A percentile compares a stretch with the other conserved stretches of the same genome.
Evolutionary conservation across 192 early-diverging fungal genomes (phyloP).

Genomic region (Backusella morwellensis): DNA sequence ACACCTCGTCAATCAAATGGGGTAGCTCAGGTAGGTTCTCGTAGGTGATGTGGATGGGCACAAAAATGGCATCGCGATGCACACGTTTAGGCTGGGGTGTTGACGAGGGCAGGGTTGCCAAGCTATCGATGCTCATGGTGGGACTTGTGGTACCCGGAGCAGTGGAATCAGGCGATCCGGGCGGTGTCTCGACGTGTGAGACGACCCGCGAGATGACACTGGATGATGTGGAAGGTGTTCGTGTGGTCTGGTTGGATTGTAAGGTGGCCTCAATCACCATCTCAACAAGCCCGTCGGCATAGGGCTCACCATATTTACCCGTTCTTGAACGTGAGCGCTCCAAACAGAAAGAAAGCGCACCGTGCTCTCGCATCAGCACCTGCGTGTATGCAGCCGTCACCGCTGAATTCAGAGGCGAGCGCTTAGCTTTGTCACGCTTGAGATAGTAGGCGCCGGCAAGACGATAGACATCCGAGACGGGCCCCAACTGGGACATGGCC

Average conservation of each 20-base stretch:
- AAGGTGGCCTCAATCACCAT: slow-evolving; percentile 38
- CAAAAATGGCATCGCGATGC: slow-evolving; percentile 24
- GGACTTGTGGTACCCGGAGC: slow-evolving; percentile 14
- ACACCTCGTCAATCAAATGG: slow-evolving; percentile 28
- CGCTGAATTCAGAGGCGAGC: slow-evolving; percentile 35
- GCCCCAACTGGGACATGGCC: slow-evolving; percentile 26
- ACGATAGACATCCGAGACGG: slow-evolving; percentile 34
- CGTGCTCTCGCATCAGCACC: slow-evolving; percentile 35
- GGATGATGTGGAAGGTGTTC: not conserved
- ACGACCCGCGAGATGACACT: not conserved
- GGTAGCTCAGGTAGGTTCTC: slow-evolving; percentile 36
- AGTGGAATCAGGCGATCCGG: slow-evolving; percentile 10
- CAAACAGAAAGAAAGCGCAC: slow-evolving; percentile 23
- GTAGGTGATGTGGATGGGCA: slow-evolving; percentile 38
- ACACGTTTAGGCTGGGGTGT: not conserved
- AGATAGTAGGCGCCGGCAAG: slow-evolving; percentile 36
- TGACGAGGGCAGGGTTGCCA: not conserved
- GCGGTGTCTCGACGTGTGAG: not conserved
- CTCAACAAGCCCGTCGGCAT: slow-evolving; percentile 31
- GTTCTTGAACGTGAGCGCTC: slow-evolving; percentile 36
- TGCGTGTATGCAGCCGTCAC: slow-evolving; percentile 35
- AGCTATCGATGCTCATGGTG: slow-evolving; percentile 18
- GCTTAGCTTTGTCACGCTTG: slow-evolving; percentile 20
- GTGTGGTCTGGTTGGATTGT: slow-evolving; percentile 27
- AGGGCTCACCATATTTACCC: slow-evolving; percentile 26